phyloP scores from a whole-genome alignment of 768 basidiomycete genomes.

The Kwoniella sp. region DNA sequence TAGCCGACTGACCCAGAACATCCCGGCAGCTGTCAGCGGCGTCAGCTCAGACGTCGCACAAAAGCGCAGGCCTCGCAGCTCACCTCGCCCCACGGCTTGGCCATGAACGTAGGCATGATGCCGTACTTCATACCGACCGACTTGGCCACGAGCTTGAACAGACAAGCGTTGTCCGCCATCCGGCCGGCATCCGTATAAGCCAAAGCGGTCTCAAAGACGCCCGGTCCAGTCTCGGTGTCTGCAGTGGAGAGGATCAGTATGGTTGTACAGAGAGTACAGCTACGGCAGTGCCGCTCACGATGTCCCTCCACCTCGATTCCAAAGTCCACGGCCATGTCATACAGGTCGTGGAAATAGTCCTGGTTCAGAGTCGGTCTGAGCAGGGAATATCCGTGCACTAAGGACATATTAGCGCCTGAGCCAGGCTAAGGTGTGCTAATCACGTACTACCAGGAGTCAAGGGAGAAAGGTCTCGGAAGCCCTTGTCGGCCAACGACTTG shows the following conservation, averaged over 20 bases:
- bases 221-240: conserved; percentile 52
- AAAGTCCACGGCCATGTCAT: conserved; percentile 64
- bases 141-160: conserved; percentile 91
- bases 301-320: conserved; percentile 80
- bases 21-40: conserved; percentile 68
- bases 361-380: conserved; percentile 84
- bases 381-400: conserved; percentile 96
- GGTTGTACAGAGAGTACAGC: not conserved
- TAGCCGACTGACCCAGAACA: conserved; percentile 70
- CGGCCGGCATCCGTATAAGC: conserved; percentile 47
- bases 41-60: not conserved
- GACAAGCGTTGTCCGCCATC: conserved; percentile 58
- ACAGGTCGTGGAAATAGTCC: conserved; percentile 82
- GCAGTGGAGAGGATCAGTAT: not conserved
- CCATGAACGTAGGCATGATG: conserved; percentile 95
- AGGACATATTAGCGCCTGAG: not conserved
- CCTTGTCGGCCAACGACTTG: conserved; percentile 67
- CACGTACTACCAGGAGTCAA: conserved; percentile 89
- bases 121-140: conserved; percentile 84
- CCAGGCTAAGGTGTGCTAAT: not conserved
- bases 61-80: conserved; percentile 45
- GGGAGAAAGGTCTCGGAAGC: conserved; percentile 67
- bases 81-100: conserved; percentile 91
- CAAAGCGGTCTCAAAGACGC: conserved; percentile 51
- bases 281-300: conserved; percentile 55